Evolutionary conservation across 306 rosid species (phyloP), one percentile per base, ranked within the genome.

Genomic region (Fragaria ananassa): DNA sequence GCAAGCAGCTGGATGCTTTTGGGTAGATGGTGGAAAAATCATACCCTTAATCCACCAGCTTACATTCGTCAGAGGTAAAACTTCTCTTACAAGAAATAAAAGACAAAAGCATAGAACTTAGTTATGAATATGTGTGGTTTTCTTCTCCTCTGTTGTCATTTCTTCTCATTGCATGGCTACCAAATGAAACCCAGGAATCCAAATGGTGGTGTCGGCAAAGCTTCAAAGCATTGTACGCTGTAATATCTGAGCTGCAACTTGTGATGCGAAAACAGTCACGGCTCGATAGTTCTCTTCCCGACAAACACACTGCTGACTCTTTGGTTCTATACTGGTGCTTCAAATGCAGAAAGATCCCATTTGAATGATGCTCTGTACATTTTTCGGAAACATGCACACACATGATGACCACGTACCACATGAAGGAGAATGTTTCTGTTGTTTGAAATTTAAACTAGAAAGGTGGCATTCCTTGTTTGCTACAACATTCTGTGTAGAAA

Each of bases 401-500:
- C 71, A 56, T 53, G 69, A 37, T 49, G 82, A 70, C 76, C 71
- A 53, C 63, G 23, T n/a, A 31, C 69, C 46, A 64, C 46, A 35
- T 21, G 27, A 47, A 50, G 72, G 76, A 23, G 39, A 35, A 46
- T 68, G 74, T 46, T 42, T 17, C 65, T 56, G 46, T 72, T 27
- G 50, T 17, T 71, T 15, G 76, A 39, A 75, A 70, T 71, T 62
- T 35, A 27, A 65, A 68, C 19, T 39, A 68, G 56, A 29, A 25
- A 60, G 85, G 75, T 44, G 79, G 58, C 73, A 68, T 41, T 75
- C 49, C 78, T 80, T 72, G 64, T 60, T 23, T 73, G 57, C 78
- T 77, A 76, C 57, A 45, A 60, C 11, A 12, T 82, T 84, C 75
- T 88, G 87, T 84, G 78, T 72, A 81, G 67, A 84, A 74, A 83